Base-by-base conservation (phyloP, 2,329 filamentous ascomycete species). In the Leptographium radiaticola region DNA sequence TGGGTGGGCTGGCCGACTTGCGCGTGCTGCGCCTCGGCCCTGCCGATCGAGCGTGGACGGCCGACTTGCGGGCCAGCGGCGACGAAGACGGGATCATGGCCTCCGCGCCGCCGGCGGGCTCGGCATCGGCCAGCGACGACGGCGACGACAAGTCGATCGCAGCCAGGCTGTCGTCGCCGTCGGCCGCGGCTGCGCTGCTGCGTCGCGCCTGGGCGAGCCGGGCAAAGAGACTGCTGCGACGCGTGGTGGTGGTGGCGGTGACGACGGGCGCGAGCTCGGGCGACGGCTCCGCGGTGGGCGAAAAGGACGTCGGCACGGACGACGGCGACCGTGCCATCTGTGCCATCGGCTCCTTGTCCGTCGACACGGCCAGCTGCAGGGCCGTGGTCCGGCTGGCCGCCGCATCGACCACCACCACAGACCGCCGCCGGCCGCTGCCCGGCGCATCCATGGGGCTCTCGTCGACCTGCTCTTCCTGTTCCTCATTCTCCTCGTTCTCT, bases 401-500 rank as follows among this genome's bases (percentile, higher is more conserved):
- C 0, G 65, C 66, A 38, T 63, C 65, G 9, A 66, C 60, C 15
- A 62, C 65, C 15, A 76, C 61, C 4, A n/a, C n/a, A n/a, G 62
- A 68, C 31, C 71, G 70, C 49, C 76, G 66, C 10, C 70, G 71
- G 1, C 77, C 79, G 58, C 76, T 81, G 2, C 78, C 79, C 1
- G 78, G 79, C 15, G 76, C 77, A 58, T 75, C 64, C 10, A 60
- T 65, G 0, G 80, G 79, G 54, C 77, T 80, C 60, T 82, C 77
- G 39, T 66, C 68, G 15, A 79, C 69, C 60, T 76, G 73, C 49
- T 76, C 71, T 15, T 55, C 49, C 43, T 60, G 60, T 13, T 2
- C 13, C 11, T 20, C 16, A 7, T 13, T 6, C 18, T 12, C 39
- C 13, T 31, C 1, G n/a, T 16, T 55, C 49, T 76, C 71, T 15